Base-by-base conservation (phyloP, 768 basidiomycete species). In the Psilocybe cubensis region DNA sequence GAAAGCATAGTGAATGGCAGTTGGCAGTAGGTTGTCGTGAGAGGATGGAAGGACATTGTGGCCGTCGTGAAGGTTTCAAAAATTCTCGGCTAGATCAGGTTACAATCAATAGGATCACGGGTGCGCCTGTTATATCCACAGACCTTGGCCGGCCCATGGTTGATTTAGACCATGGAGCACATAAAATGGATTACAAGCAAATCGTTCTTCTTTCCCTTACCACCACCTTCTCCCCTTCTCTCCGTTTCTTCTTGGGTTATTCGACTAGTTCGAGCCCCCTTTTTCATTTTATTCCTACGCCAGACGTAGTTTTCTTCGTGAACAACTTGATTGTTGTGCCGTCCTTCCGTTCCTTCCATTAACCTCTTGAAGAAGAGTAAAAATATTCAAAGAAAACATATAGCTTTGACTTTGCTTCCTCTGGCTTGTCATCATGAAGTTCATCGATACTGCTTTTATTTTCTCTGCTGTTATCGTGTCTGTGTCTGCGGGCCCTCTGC, bases 401-500 rank as follows among this genome's bases (percentile, higher is more conserved):
- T 33, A 33, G 7, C 6, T 33, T 33, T 33, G 35, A 38, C 35
- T 38, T n/a, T 38, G 14, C n/a, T n/a, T n/a, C 12, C 12, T 1
- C 35, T 38, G 12, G 14, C n/a, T n/a, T n/a, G 31, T 52, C 53
- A 58, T 56, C 54, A 72, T 72, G 70, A 67, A 64, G 62, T 70
- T 67, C 54, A 59, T 63, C 38, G 48, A n/a, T n/a, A 50, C 64
- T 9, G 35, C 59, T 38, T 63, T 70, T 40, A 45, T 60, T 55
- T 48, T 62, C 18, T 63, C 72, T 55, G 69, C 72, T 53, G 62
- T 72, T 54, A 60, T 76, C 45, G 65, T 71, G 31, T 70, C 74
- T 25, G 75, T 77, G n/a, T 72, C 70, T 49, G 76, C 79, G 21
- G 66, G 67, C 3, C 81, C 81, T 23, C 41, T 64, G 12, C 47